Evolutionary conservation across 768 basidiomycete species (phyloP), one percentile per base, ranked within the genome.

Genomic region (Paxillus ammoniavirescens): DNA sequence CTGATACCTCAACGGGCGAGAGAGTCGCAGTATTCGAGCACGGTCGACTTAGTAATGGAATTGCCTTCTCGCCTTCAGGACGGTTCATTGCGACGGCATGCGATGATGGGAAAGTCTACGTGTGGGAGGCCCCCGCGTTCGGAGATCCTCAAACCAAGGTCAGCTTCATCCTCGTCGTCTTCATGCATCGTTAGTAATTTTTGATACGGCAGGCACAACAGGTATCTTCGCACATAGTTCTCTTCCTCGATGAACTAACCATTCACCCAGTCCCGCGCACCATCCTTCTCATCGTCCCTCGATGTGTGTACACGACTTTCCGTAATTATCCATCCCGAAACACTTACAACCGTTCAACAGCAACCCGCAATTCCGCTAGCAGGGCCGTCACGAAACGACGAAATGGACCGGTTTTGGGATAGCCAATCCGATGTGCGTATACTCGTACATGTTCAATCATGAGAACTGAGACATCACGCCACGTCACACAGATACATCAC

Each of bases 21-120:
- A 23, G 12, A 28, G 13, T 43, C 5, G 21, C 42, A 1, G 42
- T 21, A 43, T 26, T 17, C 21, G 50, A 35, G 2, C 54, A 55
- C 26, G 15, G 40, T 4, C 5, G 10, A 33, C 2, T 33, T 51
- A 21, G 21, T 2, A 43, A 1, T 0, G 36, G 47, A 31, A 18
- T 52, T 15, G 30, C 50, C 6, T 55, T 35, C 41, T 55, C 54
- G 1, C 54, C 54, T 6, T 53, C 42, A 2, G 54, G 48, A 2
- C 2, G 28, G 23, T 18, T 15, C 38, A 35, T 55, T 17, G 51
- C 50, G 13, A 40, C 17, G 3, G 33, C 2, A 4, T n/a, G 35
- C 18, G 1, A 21, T 5, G 47, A 49, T n/a, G 38, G 5, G 36
- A 49, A 35, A 18, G 14, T 38, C 6, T 38, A 38, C 8, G 2